Conservation (phyloP, 148 eudicot genomes). For the Vaccinium corymbosum region DNA sequence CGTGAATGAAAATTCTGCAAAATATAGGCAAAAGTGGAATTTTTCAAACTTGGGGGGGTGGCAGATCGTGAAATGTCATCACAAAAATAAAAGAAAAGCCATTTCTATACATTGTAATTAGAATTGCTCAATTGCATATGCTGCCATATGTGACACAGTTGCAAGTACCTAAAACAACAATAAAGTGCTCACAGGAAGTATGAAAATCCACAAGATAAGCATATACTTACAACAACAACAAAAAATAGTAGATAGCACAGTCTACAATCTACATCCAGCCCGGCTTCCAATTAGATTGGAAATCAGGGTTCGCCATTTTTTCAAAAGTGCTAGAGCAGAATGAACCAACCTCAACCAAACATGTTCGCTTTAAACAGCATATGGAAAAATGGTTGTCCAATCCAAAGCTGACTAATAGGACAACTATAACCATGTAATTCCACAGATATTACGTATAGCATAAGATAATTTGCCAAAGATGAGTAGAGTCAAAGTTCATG, state of each 20-base stretch:
- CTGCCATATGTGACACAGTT: not conserved
- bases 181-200: not conserved
- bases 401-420: not conserved
- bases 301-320: not conserved
- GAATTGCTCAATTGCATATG: not conserved
- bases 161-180: not conserved
- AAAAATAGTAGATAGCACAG: not conserved
- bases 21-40: not conserved
- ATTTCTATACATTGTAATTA: not conserved
- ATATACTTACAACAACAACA: not conserved
- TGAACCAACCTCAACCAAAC: not conserved
- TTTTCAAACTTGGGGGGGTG: not conserved
- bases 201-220: not conserved
- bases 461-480: not conserved
- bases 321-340: not conserved
- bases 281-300: conserved; percentile 4
- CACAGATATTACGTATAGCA: not conserved
- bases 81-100: not conserved
- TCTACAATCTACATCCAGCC: not conserved
- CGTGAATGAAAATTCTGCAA: not conserved
- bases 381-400: not conserved
- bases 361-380: not conserved
- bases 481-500: not conserved
- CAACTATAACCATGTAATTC: not conserved
- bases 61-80: not conserved